phyloP scores from a whole-genome alignment of 1,139 yeast genomes.

The Saccharomyces hybrid region DNA sequence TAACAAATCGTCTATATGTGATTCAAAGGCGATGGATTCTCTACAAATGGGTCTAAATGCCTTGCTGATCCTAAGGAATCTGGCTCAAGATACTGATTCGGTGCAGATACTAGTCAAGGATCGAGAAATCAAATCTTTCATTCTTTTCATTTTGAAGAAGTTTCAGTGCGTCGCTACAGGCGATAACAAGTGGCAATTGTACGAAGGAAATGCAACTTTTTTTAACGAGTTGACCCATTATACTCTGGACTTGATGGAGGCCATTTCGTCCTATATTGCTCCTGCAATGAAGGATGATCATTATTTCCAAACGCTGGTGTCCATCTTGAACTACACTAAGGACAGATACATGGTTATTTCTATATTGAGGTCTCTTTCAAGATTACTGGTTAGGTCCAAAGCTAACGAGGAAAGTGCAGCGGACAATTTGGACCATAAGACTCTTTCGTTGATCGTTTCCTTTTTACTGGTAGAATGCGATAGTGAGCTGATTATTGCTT shows the following conservation, averaged over 20 bases:
- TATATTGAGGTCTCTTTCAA: slow-evolving; percentile 46
- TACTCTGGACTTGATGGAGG: slow-evolving; percentile 73
- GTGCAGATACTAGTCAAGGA: slow-evolving; percentile 70
- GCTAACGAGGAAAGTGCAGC: slow-evolving; percentile 41
- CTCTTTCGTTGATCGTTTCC: slow-evolving; percentile 40
- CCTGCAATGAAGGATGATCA: slow-evolving; percentile 63
- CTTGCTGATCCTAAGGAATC: slow-evolving; percentile 59
- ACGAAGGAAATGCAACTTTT: slow-evolving; percentile 31
- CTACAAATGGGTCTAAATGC: slow-evolving; percentile 29
- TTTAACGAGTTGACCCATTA: slow-evolving; percentile 58
- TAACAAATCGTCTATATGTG: slow-evolving; percentile 20
- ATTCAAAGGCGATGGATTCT: slow-evolving; percentile 11
- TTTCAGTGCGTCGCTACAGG: slow-evolving; percentile 14
- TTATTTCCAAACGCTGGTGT: slow-evolving; percentile 45
- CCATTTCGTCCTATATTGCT: slow-evolving; percentile 73
- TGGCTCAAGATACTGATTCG: slow-evolving; percentile 74
- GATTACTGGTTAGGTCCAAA: slow-evolving; percentile 42
- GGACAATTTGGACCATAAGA: slow-evolving; percentile 35
- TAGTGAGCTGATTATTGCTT: slow-evolving; percentile 55
- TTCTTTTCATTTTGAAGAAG: slow-evolving; percentile 24
- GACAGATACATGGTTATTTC: slow-evolving; percentile 53
- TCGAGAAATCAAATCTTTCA: slow-evolving; percentile 41
- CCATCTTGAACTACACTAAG: slow-evolving; percentile 40
- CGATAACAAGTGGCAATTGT: slow-evolving; percentile 17
- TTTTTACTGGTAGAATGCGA: slow-evolving; percentile 43